phyloP scores from a whole-genome alignment of 192 early-diverging fungal genomes.

The Cetraspora pellucida region DNA sequence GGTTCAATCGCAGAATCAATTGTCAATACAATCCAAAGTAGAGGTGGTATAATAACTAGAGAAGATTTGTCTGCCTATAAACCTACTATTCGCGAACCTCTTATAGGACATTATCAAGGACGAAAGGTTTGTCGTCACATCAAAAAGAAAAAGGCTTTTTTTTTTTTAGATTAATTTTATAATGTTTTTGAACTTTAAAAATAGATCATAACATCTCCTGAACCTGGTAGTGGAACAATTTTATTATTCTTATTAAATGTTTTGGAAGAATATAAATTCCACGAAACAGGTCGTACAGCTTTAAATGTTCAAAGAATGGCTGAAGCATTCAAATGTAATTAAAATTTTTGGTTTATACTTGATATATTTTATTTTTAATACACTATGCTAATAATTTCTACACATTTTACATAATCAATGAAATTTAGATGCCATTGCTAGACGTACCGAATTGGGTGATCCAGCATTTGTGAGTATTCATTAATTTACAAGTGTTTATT shows the following conservation, averaged over 20 bases:
- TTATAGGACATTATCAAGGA: constrained; percentile 77
- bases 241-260: constrained; percentile 84
- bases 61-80: constrained; percentile 74
- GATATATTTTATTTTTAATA: too few relatives aligned
- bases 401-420: background rate
- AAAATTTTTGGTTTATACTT: background rate
- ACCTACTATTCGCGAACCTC: constrained; percentile 58
- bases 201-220: constrained; percentile 48
- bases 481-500: background rate
- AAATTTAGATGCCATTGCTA: constrained; percentile 67
- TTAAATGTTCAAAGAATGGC: background rate
- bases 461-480: constrained; percentile 60
- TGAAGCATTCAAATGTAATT: background rate
- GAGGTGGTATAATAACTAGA: constrained; percentile 76
- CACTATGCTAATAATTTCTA: too few relatives aligned
- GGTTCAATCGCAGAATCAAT: constrained; percentile 70
- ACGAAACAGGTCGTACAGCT: constrained; percentile 54
- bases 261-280: constrained; percentile 79
- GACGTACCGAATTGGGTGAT: constrained; percentile 81
- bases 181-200: background rate
- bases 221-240: constrained; percentile 84
- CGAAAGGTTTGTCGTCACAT: constrained; percentile 55
- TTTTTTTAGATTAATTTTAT: background rate
- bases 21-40: constrained; percentile 58
- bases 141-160: background rate